A percentile compares a stretch with the other conserved stretches of the same genome.
phyloP scores from a whole-genome alignment of 2,329 filamentous ascomycete species.

The Curvularia lunata region DNA sequence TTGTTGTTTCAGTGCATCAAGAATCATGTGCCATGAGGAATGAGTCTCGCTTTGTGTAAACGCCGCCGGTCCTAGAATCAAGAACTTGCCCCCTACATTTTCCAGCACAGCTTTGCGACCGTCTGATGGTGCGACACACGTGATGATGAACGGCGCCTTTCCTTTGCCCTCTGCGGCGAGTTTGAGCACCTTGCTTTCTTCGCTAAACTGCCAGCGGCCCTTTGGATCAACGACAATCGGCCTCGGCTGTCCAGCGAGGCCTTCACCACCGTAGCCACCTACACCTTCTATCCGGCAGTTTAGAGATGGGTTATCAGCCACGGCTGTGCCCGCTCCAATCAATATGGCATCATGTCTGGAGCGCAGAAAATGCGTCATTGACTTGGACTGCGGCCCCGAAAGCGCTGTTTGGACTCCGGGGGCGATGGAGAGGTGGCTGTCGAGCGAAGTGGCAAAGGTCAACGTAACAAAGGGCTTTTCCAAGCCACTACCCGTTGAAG shows the following conservation, averaged over 20 bases:
- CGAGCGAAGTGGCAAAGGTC: constrained; percentile 90
- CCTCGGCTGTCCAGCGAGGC: constrained; percentile 69
- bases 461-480: constrained; percentile 62
- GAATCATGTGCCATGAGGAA: constrained; percentile 11
- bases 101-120: constrained; percentile 42
- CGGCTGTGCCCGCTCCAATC: constrained; percentile 81
- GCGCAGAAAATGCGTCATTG: constrained; percentile 92
- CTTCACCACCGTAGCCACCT: constrained; percentile 61
- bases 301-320: constrained; percentile 82
- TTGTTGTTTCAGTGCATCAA: constrained; percentile 11
- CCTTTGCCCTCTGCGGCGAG: constrained; percentile 70
- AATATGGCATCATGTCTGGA: constrained; percentile 83
- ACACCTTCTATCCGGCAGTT: constrained; percentile 77
- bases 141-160: constrained; percentile 74
- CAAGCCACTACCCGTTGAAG: neutral
- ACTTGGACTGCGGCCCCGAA: constrained; percentile 82
- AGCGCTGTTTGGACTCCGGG: constrained; percentile 82
- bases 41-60: neutral
- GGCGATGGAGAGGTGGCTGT: constrained; percentile 76
- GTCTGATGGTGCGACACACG: constrained; percentile 13
- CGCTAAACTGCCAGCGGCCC: constrained; percentile 71
- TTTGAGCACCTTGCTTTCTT: constrained; percentile 68
- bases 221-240: constrained; percentile 83
- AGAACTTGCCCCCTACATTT: constrained; percentile 33
- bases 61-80: constrained; percentile 12